phyloP scores from a whole-genome alignment of 2,329 filamentous ascomycete genomes.

The Rasamsonia emersonii region DNA sequence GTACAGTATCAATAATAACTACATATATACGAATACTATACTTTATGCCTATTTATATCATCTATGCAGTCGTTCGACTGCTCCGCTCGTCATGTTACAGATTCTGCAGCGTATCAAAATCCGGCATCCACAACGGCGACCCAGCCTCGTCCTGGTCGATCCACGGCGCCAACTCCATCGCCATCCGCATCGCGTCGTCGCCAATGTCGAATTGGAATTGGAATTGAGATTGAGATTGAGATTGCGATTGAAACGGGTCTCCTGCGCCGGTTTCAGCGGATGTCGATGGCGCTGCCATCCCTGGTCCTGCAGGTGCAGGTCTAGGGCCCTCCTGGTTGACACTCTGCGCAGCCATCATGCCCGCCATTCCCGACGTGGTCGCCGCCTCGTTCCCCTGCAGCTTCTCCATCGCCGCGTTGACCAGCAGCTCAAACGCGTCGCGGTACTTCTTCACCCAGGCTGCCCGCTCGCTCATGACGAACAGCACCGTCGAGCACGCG shows the following conservation, averaged over 20 bases:
- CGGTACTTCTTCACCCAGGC: constrained; percentile 41
- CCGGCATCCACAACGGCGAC: constrained; percentile 29
- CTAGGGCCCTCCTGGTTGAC: constrained; percentile 9
- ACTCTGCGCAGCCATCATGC: constrained; percentile 32
- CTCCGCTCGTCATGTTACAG: too few relatives aligned
- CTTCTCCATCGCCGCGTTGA: constrained; percentile 41
- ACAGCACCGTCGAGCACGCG: constrained; percentile 41
- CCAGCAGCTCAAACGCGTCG: constrained; percentile 40
- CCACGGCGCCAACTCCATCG: constrained; percentile 31
- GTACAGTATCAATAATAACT: too few relatives aligned
- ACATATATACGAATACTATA: too few relatives aligned
- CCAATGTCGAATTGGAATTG: constrained; percentile 12
- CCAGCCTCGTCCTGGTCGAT: constrained; percentile 27
- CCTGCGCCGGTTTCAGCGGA: neutral
- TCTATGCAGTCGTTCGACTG: too few relatives aligned
- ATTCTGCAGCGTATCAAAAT: constrained; percentile 29
- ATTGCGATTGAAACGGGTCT: neutral
- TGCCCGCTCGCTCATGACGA: constrained; percentile 43
- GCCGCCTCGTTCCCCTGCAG: constrained; percentile 30
- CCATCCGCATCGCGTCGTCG: constrained; percentile 30
- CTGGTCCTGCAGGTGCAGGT: constrained; percentile 9
- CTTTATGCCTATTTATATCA: too few relatives aligned
- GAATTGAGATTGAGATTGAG: constrained; percentile 2
- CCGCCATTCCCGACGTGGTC: constrained; percentile 28
- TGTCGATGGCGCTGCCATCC: neutral